Conservation (phyloP, 768 basidiomycete genomes). For the Pleurotus tuoliensis region DNA sequence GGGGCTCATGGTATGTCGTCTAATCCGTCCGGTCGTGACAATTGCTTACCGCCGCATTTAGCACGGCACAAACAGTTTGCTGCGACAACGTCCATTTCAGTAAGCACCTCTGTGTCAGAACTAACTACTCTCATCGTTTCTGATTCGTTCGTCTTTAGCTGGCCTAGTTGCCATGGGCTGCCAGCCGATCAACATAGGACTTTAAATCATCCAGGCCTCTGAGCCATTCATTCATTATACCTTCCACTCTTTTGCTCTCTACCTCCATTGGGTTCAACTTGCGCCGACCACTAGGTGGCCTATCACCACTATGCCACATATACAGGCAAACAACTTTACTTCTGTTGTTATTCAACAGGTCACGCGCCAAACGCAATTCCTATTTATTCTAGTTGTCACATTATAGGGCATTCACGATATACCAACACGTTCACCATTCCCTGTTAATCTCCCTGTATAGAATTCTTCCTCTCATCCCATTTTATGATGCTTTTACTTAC, state of each 20-base stretch:
- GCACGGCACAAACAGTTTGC: constrained; percentile 4
- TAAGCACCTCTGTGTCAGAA: background rate
- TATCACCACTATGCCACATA: no score
- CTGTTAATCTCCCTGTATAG: no score
- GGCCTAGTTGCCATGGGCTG: constrained; percentile 5
- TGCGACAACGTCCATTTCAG: constrained; percentile 4
- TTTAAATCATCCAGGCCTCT: background rate
- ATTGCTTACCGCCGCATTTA: background rate
- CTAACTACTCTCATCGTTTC: background rate
- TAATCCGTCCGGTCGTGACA: background rate
- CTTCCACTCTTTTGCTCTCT: background rate
- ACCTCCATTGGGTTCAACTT: background rate
- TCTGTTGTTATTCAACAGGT: no score
- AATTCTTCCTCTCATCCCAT: no score
- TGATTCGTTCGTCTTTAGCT: background rate
- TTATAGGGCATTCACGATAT: no score
- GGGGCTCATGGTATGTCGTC: background rate
- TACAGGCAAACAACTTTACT: no score
- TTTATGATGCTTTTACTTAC: no score
- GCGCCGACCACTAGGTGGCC: no score
- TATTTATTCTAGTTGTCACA: no score
- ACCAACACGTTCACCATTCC: no score
- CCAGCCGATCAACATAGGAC: background rate
- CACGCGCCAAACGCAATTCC: no score
- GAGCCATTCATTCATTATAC: background rate